Evolutionary conservation across 192 early-diverging fungal genomes (phyloP).

Genomic region (Pilaira anomala): DNA sequence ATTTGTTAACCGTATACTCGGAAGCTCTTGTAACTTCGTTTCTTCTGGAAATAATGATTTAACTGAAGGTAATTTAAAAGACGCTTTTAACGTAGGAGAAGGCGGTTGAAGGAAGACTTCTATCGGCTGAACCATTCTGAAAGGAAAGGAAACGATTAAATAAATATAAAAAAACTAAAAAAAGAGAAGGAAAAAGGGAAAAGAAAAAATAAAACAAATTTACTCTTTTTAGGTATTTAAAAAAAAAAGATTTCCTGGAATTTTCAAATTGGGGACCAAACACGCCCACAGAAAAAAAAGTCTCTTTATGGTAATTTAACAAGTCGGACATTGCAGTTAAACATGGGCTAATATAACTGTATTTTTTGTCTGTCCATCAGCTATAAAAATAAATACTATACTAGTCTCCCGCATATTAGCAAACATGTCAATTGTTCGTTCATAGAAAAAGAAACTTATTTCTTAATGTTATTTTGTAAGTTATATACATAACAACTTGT

Average conservation of each 20-base stretch:
- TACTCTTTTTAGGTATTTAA: conserved; percentile 17
- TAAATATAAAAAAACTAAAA: background rate
- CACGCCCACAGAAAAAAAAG: no score
- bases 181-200: background rate
- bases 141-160: background rate
- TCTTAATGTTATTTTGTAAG: no score
- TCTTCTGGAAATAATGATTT: conserved; percentile 12
- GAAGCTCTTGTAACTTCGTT: background rate
- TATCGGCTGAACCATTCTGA: conserved; percentile 3
- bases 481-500: no score
- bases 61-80: conserved; percentile 10
- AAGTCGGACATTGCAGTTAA: no score
- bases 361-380: no score
- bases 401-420: no score
- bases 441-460: no score
- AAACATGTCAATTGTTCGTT: no score
- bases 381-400: no score
- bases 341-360: no score
- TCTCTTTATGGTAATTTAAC: no score
- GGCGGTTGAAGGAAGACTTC: conserved; percentile 14
- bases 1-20: conserved; percentile 9
- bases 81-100: background rate
- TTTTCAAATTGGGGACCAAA: no score
- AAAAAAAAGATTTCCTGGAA: background rate
- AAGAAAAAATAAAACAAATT: conserved; percentile 2